A percentile compares a stretch with the other conserved stretches of the same genome.
Evolutionary conservation across 352 stramenopile genomes (phyloP).

Genomic region (Peronosclerospora sorghi): DNA sequence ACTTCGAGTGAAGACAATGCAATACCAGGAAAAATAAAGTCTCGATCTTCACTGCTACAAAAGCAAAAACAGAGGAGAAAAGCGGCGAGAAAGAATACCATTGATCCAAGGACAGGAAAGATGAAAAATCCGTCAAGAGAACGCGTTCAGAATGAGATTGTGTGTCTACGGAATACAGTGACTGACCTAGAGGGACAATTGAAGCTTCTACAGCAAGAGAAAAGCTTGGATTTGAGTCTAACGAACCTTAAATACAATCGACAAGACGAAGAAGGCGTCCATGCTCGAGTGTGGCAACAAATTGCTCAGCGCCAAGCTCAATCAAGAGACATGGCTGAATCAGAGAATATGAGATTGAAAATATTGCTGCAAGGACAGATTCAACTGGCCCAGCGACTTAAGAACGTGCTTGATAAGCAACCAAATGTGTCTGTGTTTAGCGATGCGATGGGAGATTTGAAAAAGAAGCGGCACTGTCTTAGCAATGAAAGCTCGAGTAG

Average conservation of each 20-base stretch:
- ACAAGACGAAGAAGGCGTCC: conserved; percentile 9
- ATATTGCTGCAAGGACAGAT: conserved; percentile 35
- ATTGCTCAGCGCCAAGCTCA: conserved; percentile 37
- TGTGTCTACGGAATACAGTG: conserved; percentile 30
- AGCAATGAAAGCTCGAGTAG: conserved; percentile 10
- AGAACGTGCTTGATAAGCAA: conserved; percentile 39
- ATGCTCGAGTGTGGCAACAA: conserved; percentile 31
- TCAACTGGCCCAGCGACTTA: conserved; percentile 31
- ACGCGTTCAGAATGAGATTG: conserved; percentile 36
- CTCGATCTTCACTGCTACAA: not conserved
- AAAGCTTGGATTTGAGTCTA: not conserved
- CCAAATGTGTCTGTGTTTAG: conserved; percentile 29
- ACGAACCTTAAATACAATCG: not conserved
- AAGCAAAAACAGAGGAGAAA: conserved; percentile 2
- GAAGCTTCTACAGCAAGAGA: conserved; percentile 12
- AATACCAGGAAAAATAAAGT: not conserved
- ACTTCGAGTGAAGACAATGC: conserved; percentile 6
- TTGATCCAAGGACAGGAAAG: conserved; percentile 10
- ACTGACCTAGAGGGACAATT: conserved; percentile 32
- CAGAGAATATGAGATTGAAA: conserved; percentile 34
- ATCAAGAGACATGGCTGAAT: conserved; percentile 20
- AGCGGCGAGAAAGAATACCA: conserved; percentile 10
- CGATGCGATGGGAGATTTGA: not conserved
- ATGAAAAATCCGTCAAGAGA: conserved; percentile 37
- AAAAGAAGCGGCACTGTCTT: conserved; percentile 15